Percentiles rank a stretch among this genome's conserved stretches.
These are phyloP conservation scores for Rosa hybrid DNA, from an alignment of 331 rosid genomes.

Conservation along the genomic window DNA sequence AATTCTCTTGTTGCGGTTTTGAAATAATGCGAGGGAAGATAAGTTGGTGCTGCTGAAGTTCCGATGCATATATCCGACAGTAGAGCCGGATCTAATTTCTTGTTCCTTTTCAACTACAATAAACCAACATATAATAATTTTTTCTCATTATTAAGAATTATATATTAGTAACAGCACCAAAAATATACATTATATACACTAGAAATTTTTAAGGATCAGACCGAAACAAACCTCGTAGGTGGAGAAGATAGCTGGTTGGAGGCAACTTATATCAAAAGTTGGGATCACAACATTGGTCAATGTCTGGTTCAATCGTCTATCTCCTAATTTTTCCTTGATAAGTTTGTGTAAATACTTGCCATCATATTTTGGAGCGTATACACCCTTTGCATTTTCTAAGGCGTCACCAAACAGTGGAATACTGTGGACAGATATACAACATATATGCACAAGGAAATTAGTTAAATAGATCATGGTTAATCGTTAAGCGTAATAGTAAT, in stretches of 20 bases:
- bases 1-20: constrained; percentile 25
- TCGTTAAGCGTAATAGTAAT: neutral
- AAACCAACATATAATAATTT: too few relatives aligned
- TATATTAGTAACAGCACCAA: neutral
- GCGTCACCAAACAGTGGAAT: neutral
- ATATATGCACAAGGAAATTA: too few relatives aligned
- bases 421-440: neutral
- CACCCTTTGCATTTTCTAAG: neutral
- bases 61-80: constrained; percentile 35
- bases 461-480: neutral
- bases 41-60: constrained; percentile 40
- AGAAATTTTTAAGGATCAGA: neutral
- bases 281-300: constrained; percentile 54
- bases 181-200: neutral
- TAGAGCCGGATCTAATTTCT: constrained; percentile 16
- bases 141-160: too few relatives aligned
- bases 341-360: constrained; percentile 44
- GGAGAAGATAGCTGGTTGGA: constrained; percentile 52
- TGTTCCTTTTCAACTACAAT: constrained; percentile 14
- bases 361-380: constrained; percentile 42
- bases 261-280: constrained; percentile 47
- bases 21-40: constrained; percentile 29
- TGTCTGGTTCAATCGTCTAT: constrained; percentile 35
- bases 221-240: constrained; percentile 44
- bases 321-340: constrained; percentile 35